These are phyloP conservation scores for Dorcoceras hygrometricum DNA, from an alignment of 257 asterid genomes.

Conservation along the genomic window DNA sequence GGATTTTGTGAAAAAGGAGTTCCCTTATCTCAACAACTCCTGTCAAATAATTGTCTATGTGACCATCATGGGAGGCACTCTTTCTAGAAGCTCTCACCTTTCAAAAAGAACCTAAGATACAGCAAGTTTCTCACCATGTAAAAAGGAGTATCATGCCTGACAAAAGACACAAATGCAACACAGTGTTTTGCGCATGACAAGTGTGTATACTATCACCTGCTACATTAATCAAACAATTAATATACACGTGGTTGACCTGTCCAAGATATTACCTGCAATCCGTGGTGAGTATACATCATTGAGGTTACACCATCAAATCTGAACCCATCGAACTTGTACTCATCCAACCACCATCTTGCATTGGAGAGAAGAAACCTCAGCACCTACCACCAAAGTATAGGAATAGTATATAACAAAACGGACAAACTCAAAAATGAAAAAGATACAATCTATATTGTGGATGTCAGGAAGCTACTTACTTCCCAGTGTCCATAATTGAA, in stretches of 20 bases:
- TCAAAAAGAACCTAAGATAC: not conserved
- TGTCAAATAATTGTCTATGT: not conserved
- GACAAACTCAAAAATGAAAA: slow-evolving; percentile 4
- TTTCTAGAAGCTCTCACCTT: not conserved
- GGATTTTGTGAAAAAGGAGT: not conserved
- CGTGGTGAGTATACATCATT: slow-evolving; percentile 99
- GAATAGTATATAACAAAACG: slow-evolving; percentile 11
- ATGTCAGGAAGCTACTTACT: slow-evolving; percentile 48
- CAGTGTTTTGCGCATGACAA: not conserved
- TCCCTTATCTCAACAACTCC: not conserved
- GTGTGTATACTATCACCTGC: slow-evolving; percentile 15
- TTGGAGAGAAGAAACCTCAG: slow-evolving; percentile 91
- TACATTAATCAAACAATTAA: slow-evolving; percentile 17
- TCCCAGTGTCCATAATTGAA: slow-evolving; percentile 99
- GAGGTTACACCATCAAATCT: slow-evolving; percentile 99
- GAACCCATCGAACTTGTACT: slow-evolving; percentile 98
- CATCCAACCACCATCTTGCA: slow-evolving; percentile 99
- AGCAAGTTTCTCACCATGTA: not conserved
- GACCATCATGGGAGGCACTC: not conserved
- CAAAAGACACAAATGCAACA: not conserved
- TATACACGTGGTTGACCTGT: slow-evolving; percentile 7
- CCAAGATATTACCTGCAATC: slow-evolving; percentile 62
- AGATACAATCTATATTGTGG: slow-evolving; percentile 8
- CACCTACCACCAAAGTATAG: slow-evolving; percentile 48
- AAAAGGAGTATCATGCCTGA: not conserved